Conservation (phyloP, 768 basidiomycete species). For the Daedalea quercina region DNA sequence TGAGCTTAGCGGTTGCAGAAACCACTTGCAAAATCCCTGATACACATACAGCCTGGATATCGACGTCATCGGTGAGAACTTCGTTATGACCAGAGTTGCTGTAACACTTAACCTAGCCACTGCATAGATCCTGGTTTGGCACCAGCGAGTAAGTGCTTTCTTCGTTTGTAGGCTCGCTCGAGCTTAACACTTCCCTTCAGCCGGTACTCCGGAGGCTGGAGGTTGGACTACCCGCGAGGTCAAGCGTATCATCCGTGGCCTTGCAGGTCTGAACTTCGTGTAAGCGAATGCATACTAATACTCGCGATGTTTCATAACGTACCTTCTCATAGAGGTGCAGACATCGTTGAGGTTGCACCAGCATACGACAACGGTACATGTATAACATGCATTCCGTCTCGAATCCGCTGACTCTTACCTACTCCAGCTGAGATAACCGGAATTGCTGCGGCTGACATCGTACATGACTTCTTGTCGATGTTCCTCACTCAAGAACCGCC, state of each 20-base stretch:
- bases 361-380: conserved; percentile 59
- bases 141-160: conserved; percentile 55
- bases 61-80: conserved; percentile 63
- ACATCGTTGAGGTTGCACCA: conserved; percentile 70
- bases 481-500: conserved; percentile 40
- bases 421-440: conserved; percentile 56
- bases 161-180: not conserved
- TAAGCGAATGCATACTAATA: conserved; percentile 28
- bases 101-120: not conserved
- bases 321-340: conserved; percentile 44
- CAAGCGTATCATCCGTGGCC: conserved; percentile 73
- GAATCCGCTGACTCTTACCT: not conserved
- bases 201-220: conserved; percentile 80
- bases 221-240: conserved; percentile 83
- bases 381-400: no score
- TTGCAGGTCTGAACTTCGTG: conserved; percentile 78
- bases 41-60: conserved; percentile 56
- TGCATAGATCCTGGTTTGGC: conserved; percentile 66
- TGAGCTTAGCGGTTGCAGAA: conserved; percentile 10
- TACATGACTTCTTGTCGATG: conserved; percentile 64
- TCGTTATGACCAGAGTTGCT: not conserved
- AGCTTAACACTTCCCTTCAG: conserved; percentile 27
- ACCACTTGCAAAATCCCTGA: not conserved
- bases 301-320: not conserved
- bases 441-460: conserved; percentile 61